phyloP scores from a whole-genome alignment of 129 eudicot species.

The Erigeron canadensis region DNA sequence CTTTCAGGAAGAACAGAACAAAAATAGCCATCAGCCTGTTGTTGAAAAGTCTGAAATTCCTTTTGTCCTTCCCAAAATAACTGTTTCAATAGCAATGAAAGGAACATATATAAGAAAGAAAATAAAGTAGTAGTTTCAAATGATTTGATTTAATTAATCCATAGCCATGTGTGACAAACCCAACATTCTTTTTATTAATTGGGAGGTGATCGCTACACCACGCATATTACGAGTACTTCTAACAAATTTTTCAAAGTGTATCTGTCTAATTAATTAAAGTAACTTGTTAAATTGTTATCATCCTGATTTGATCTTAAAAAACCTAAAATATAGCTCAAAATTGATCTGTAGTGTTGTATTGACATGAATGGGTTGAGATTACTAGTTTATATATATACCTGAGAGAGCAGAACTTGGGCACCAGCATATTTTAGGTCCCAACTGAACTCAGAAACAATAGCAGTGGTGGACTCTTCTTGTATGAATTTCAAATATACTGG shows the following conservation, averaged over 20 bases:
- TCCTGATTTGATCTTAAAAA: too few relatives aligned
- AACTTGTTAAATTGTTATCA: too few relatives aligned
- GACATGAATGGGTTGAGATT: not conserved
- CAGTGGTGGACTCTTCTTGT: slow-evolving; percentile 53
- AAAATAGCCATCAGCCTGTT: slow-evolving; percentile 63
- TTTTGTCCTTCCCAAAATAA: slow-evolving; percentile 52
- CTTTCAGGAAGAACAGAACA: slow-evolving; percentile 70
- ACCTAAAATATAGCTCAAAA: too few relatives aligned
- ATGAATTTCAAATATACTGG: slow-evolving; percentile 43
- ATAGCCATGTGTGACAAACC: too few relatives aligned
- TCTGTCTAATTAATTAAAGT: too few relatives aligned
- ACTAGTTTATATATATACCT: slow-evolving; percentile 35
- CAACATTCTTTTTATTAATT: too few relatives aligned
- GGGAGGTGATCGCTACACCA: too few relatives aligned
- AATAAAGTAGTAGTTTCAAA: too few relatives aligned
- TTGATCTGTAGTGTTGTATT: too few relatives aligned
- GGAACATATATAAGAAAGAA: not conserved
- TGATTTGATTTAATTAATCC: too few relatives aligned
- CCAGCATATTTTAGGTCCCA: slow-evolving; percentile 95
- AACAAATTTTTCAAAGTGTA: too few relatives aligned
- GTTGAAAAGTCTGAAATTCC: slow-evolving; percentile 45
- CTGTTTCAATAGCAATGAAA: slow-evolving; percentile 28
- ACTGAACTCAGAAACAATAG: slow-evolving; percentile 59
- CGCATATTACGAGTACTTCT: too few relatives aligned
- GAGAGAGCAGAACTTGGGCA: slow-evolving; percentile 63